These are phyloP conservation scores for Rhododendron mucronatum DNA, from an alignment of 148 eudicot genomes.

Conservation along the genomic window DNA sequence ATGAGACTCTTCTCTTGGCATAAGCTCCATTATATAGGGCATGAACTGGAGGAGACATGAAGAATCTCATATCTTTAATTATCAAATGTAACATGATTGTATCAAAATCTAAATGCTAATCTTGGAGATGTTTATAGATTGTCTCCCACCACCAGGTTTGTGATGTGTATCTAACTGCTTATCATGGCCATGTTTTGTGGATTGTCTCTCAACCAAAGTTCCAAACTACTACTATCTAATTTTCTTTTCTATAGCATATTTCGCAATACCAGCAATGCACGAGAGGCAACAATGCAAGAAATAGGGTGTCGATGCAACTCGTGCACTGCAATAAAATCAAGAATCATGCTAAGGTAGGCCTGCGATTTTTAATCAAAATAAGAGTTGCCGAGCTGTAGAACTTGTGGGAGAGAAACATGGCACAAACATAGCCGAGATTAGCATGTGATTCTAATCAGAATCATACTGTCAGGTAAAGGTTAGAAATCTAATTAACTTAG, in stretches of 20 bases:
- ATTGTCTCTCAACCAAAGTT: neutral
- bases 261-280: neutral
- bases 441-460: neutral
- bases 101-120: neutral
- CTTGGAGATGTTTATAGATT: neutral
- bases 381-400: neutral
- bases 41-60: neutral
- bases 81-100: too few relatives aligned
- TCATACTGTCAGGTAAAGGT: neutral
- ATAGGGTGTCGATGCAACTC: neutral
- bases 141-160: neutral
- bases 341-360: neutral
- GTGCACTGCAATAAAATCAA: neutral
- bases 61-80: neutral
- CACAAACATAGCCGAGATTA: neutral
- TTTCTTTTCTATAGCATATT: neutral
- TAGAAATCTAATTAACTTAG: neutral
- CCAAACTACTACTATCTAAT: too few relatives aligned
- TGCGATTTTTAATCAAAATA: neutral
- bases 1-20: neutral
- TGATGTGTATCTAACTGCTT: slow-evolving; percentile 5
- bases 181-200: slow-evolving; percentile 1
- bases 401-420: neutral
- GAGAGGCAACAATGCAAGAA: neutral
- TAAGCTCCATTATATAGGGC: neutral